Percentiles rank a stretch among this genome's conserved stretches.
Conservation (phyloP, 805 yeast genomes). For the Teunomyces panamensis region DNA sequence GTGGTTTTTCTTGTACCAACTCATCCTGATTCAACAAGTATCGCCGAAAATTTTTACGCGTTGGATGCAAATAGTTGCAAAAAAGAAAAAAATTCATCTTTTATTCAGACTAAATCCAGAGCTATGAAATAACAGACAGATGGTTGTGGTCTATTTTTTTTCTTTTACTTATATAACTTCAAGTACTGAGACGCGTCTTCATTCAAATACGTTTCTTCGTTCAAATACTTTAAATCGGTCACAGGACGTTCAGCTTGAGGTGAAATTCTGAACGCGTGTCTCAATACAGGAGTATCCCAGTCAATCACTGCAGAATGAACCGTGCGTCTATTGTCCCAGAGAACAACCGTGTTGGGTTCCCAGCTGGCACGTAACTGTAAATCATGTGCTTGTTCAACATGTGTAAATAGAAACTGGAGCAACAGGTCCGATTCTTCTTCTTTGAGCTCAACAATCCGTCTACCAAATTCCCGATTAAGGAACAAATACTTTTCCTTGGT, state of each 20-base stretch:
- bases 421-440: constrained; percentile 65
- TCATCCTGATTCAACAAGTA: constrained; percentile 12
- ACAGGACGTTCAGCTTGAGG: constrained; percentile 72
- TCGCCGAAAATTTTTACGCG: constrained; percentile 2
- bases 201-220: constrained; percentile 9
- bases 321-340: constrained; percentile 78
- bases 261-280: constrained; percentile 75
- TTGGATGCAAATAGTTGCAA: constrained; percentile 3
- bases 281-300: constrained; percentile 64
- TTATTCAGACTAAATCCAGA: neutral
- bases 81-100: neutral
- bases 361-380: constrained; percentile 68
- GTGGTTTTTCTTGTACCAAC: constrained; percentile 21
- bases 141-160: no score
- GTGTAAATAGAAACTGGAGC: constrained; percentile 53
- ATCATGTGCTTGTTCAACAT: constrained; percentile 53
- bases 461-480: constrained; percentile 61
- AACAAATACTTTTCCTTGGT: constrained; percentile 58
- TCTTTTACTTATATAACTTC: neutral
- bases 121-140: neutral
- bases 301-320: constrained; percentile 69
- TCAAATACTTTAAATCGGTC: constrained; percentile 36
- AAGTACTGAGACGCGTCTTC: constrained; percentile 1
- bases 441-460: constrained; percentile 69
- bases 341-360: constrained; percentile 66